Evolutionary conservation across 495 filamentous ascomycete species (phyloP).

Genomic region (Penicillium bovifimosum): DNA sequence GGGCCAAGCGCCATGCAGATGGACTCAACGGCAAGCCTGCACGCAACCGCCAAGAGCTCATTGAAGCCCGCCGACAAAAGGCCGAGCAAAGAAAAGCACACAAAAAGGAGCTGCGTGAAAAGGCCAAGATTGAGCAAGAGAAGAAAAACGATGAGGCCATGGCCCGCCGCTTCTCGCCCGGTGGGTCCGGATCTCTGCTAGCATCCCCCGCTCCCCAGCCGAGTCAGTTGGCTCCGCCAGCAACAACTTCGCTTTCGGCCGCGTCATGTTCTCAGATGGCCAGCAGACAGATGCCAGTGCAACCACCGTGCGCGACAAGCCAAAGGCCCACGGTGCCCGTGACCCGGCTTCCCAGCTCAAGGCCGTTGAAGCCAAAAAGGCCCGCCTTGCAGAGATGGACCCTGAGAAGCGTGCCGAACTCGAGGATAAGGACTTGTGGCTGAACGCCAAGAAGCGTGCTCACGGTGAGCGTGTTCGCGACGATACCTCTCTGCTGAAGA

Average conservation of each 20-base stretch:
- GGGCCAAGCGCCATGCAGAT: constrained; percentile 76
- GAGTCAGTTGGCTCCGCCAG: constrained; percentile 35
- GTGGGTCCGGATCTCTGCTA: constrained; percentile 49
- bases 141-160: constrained; percentile 63
- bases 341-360: constrained; percentile 73
- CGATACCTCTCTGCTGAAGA: constrained; percentile 83
- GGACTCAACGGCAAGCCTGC: constrained; percentile 72
- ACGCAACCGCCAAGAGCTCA: constrained; percentile 77
- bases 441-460: constrained; percentile 82
- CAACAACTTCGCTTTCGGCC: constrained; percentile 80
- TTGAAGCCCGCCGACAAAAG: constrained; percentile 82
- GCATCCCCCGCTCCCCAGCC: constrained; percentile 49
- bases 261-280: constrained; percentile 82
- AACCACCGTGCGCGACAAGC: constrained; percentile 49
- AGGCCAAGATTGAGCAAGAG: constrained; percentile 71
- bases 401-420: constrained; percentile 75
- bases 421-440: constrained; percentile 89
- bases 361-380: constrained; percentile 66
- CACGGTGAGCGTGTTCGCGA: constrained; percentile 89
- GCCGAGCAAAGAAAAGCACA: constrained; percentile 77
- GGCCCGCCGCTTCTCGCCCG: constrained; percentile 48
- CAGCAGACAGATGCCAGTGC: constrained; percentile 65
- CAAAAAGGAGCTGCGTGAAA: constrained; percentile 73
- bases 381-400: constrained; percentile 63
- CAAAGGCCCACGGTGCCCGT: constrained; percentile 67